Evolutionary conservation across 371 early-diverging fungal species (phyloP).

Genomic region (Apophysomyces variabilis): DNA sequence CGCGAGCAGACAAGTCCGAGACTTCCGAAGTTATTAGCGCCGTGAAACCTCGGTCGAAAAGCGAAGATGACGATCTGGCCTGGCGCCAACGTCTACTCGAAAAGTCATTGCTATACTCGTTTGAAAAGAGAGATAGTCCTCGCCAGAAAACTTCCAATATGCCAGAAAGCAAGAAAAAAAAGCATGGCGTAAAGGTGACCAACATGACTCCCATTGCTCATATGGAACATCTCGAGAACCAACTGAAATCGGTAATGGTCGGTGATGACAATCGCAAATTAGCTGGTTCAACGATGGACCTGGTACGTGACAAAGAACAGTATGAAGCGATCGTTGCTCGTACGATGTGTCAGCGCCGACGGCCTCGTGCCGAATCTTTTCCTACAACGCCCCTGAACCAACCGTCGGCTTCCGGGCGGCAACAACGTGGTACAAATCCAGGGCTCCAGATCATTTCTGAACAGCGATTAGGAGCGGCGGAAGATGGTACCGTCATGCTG

Average conservation of each 20-base stretch:
- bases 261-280: slow-evolving; percentile 15
- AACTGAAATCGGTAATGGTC: not conserved
- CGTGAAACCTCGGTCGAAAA: slow-evolving; percentile 1
- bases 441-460: slow-evolving; percentile 22
- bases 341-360: slow-evolving; percentile 25
- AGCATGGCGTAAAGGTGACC: slow-evolving; percentile 27
- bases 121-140: not conserved
- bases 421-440: slow-evolving; percentile 4
- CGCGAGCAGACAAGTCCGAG: not conserved
- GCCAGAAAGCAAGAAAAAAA: slow-evolving; percentile 23
- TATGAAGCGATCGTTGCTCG: slow-evolving; percentile 42
- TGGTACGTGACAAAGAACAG: slow-evolving; percentile 33
- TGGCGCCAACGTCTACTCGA: slow-evolving; percentile 15
- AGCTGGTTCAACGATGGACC: not conserved
- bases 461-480: slow-evolving; percentile 5
- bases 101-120: not conserved
- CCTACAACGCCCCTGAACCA: not conserved
- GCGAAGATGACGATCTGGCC: not conserved
- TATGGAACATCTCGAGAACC: slow-evolving; percentile 19
- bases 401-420: not conserved
- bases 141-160: too few relatives aligned
- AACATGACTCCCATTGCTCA: slow-evolving; percentile 19
- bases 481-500: not conserved
- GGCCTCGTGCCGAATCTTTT: slow-evolving; percentile 20
- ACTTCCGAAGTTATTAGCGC: not conserved